Conservation (phyloP, 345 rosid genomes). For the Viola odorata region DNA sequence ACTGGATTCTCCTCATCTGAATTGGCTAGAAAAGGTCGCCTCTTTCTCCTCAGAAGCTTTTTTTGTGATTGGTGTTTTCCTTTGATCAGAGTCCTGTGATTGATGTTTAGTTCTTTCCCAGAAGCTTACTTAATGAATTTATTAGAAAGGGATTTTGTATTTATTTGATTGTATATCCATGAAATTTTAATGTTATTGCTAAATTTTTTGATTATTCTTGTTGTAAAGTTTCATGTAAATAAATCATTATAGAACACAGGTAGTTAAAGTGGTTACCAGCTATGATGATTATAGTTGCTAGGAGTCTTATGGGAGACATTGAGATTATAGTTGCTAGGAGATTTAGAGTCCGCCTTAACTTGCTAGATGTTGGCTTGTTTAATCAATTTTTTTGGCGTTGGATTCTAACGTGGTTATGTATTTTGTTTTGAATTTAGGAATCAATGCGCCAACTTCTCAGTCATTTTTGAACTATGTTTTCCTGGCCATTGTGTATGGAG, state of each 20-base stretch:
- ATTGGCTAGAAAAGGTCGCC: slow-evolving; percentile 57
- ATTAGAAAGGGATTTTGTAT: too few species aligned
- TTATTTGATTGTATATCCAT: too few species aligned
- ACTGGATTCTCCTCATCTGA: slow-evolving; percentile 49
- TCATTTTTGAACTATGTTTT: slow-evolving; percentile 43
- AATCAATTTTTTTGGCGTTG: not conserved
- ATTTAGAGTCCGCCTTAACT: not conserved
- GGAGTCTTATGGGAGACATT: too few species aligned
- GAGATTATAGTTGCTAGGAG: too few species aligned
- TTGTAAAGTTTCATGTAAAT: too few species aligned
- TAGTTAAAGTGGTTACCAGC: too few species aligned
- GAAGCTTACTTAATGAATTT: too few species aligned
- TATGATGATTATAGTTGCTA: too few species aligned
- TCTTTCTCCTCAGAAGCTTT: not conserved
- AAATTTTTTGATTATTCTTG: too few species aligned
- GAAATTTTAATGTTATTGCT: too few species aligned
- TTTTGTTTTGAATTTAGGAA: slow-evolving; percentile 22
- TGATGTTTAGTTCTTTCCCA: too few species aligned
- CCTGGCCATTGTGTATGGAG: slow-evolving; percentile 37
- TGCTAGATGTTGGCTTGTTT: not conserved
- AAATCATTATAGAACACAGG: too few species aligned
- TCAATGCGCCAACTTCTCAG: slow-evolving; percentile 48
- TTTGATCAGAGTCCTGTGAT: not conserved
- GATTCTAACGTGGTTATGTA: not conserved
- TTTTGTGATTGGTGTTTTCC: not conserved